phyloP scores from a whole-genome alignment of 805 yeast species.

The Kockiozyma suomiensis region DNA sequence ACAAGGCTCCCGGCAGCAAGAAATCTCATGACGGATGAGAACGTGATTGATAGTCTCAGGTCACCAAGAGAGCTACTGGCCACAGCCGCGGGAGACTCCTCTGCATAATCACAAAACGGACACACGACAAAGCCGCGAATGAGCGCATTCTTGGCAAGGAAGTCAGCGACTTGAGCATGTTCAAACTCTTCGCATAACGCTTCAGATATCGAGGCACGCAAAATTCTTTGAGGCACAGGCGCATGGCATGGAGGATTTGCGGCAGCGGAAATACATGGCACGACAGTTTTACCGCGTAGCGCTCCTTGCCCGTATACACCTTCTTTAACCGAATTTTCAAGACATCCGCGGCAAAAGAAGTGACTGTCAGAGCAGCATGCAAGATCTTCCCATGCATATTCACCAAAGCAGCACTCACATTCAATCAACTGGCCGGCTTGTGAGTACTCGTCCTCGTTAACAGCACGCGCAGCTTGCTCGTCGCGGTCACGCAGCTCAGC shows the following conservation, averaged over 20 bases:
- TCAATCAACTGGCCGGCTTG: constrained; percentile 28
- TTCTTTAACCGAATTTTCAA: constrained; percentile 20
- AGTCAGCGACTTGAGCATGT: constrained; percentile 23
- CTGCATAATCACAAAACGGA: constrained; percentile 31
- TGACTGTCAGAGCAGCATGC: constrained; percentile 31
- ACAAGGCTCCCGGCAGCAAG: constrained; percentile 3
- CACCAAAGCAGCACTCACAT: constrained; percentile 34
- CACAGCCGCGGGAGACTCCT: constrained; percentile 27
- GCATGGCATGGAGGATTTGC: constrained; percentile 25
- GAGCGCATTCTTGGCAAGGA: constrained; percentile 11
- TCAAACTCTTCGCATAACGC: constrained; percentile 24
- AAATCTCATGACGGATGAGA: constrained; percentile 2
- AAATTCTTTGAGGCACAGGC: constrained; percentile 14
- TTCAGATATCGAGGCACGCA: constrained; percentile 17
- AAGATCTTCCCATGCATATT: constrained; percentile 33
- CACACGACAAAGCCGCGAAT: constrained; percentile 21
- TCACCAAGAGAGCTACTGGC: not conserved
- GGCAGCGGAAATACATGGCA: constrained; percentile 29
- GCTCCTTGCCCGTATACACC: constrained; percentile 33
- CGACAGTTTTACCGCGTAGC: constrained; percentile 26
- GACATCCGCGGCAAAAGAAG: constrained; percentile 31
- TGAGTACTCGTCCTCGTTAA: constrained; percentile 23
- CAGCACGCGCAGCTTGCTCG: constrained; percentile 21
- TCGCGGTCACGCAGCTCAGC: constrained; percentile 5
- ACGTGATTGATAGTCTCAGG: constrained; percentile 2